Evolutionary conservation across 2,329 filamentous ascomycete genomes (phyloP).

Genomic region (Macrophomina phaseolina): DNA sequence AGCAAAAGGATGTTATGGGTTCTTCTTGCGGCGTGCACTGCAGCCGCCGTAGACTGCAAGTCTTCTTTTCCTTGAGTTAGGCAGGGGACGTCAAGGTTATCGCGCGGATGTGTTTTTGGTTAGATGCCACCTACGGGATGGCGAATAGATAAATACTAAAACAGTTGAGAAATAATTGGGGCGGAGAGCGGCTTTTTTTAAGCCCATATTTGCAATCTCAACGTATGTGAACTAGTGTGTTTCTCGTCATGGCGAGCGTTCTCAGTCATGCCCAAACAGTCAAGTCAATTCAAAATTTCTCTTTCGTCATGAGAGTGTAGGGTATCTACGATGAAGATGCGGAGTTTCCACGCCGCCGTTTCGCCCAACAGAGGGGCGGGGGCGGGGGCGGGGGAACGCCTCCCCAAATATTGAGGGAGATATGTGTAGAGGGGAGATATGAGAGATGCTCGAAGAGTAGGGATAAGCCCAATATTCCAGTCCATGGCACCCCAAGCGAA

Average conservation of each 20-base stretch:
- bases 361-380: no score
- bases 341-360: neutral
- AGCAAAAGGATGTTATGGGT: neutral
- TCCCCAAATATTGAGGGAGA: no score
- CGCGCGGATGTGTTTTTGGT: neutral
- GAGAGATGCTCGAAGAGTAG: neutral
- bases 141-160: neutral
- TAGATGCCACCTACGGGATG: neutral
- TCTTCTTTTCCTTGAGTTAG: neutral
- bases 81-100: neutral
- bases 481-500: neutral
- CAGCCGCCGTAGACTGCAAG: neutral
- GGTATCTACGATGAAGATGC: slow-evolving; percentile 7
- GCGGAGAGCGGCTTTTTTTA: neutral
- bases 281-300: neutral
- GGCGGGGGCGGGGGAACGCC: no score
- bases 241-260: neutral
- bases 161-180: neutral
- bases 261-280: neutral
- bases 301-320: neutral
- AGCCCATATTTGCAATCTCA: neutral
- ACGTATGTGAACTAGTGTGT: neutral
- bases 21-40: no score
- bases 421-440: no score
- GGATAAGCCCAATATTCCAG: neutral